Conservation (phyloP, 768 basidiomycete species). For the Myochromella boudieri region DNA sequence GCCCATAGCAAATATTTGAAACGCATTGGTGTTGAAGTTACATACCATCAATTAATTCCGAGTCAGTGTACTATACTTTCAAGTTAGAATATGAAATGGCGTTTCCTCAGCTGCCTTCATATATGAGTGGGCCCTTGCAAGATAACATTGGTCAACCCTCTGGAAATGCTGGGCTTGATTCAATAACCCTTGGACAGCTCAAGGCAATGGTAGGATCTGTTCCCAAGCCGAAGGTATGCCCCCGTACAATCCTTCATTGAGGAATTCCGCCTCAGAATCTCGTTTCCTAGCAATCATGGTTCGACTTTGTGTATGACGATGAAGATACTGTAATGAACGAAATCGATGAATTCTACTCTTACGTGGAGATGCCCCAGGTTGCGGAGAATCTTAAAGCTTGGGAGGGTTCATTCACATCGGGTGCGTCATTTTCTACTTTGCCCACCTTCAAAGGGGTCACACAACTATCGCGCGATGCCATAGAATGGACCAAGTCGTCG, state of each 20-base stretch:
- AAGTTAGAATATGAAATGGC: too few relatives aligned
- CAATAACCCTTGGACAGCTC: constrained; percentile 80
- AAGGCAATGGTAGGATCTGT: constrained; percentile 68
- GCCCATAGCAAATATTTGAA: constrained; percentile 1
- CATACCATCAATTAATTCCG: too few relatives aligned
- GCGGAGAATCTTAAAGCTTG: constrained; percentile 86
- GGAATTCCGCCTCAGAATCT: constrained; percentile 10
- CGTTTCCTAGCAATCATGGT: constrained; percentile 69
- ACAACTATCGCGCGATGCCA: neutral
- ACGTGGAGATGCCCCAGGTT: constrained; percentile 91
- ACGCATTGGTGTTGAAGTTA: too few relatives aligned
- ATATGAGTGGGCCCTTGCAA: constrained; percentile 25
- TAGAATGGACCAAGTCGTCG: constrained; percentile 79
- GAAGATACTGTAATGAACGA: constrained; percentile 96
- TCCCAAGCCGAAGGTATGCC: constrained; percentile 72
- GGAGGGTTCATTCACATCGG: constrained; percentile 79
- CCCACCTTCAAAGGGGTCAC: constrained; percentile 8
- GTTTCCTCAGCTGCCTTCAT: constrained; percentile 27
- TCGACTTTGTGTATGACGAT: constrained; percentile 94
- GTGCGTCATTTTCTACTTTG: constrained; percentile 43
- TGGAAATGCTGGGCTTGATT: constrained; percentile 53
- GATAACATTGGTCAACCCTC: constrained; percentile 23
- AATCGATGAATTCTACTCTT: constrained; percentile 97
- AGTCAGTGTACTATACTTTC: too few relatives aligned
- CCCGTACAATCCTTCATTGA: constrained; percentile 4